Percentiles rank a stretch among this genome's conserved stretches.
These are phyloP conservation scores for Inga oerstediana DNA, from an alignment of 306 rosid species.

Conservation along the genomic window DNA sequence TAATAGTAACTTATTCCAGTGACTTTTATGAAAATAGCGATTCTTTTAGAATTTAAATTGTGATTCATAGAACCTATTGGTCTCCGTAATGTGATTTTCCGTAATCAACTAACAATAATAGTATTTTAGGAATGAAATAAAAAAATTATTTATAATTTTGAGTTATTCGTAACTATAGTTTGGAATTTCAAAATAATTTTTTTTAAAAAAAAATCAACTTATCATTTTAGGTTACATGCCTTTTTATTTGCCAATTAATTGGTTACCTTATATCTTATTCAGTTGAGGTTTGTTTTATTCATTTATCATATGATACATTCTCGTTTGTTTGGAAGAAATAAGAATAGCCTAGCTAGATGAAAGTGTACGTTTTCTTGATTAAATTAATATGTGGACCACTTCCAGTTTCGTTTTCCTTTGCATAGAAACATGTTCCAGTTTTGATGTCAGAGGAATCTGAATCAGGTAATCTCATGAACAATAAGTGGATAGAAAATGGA, in stretches of 20 bases:
- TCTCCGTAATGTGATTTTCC: background rate
- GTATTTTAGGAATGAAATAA: background rate
- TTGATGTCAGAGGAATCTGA: background rate
- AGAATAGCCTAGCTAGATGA: background rate
- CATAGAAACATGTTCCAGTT: constrained; percentile 19
- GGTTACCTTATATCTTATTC: background rate
- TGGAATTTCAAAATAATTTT: background rate
- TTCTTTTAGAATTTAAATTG: background rate
- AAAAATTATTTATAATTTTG: too few species aligned
- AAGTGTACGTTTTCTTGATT: background rate
- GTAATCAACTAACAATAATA: too few species aligned
- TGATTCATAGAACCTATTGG: background rate
- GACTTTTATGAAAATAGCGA: background rate
- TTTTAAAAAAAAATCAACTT: background rate
- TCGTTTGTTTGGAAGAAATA: background rate
- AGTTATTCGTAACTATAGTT: too few species aligned
- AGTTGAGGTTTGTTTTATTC: background rate
- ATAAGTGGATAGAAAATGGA: background rate
- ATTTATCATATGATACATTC: background rate
- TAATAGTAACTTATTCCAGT: background rate
- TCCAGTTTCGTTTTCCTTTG: constrained; percentile 33
- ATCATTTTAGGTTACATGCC: background rate
- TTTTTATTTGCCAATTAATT: background rate
- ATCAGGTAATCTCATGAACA: background rate
- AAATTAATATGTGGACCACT: constrained; percentile 7